A percentile compares a stretch with the other conserved stretches of the same genome.
phyloP scores from a whole-genome alignment of 2,329 filamentous ascomycete genomes.

The Emydomyces testavorans region DNA sequence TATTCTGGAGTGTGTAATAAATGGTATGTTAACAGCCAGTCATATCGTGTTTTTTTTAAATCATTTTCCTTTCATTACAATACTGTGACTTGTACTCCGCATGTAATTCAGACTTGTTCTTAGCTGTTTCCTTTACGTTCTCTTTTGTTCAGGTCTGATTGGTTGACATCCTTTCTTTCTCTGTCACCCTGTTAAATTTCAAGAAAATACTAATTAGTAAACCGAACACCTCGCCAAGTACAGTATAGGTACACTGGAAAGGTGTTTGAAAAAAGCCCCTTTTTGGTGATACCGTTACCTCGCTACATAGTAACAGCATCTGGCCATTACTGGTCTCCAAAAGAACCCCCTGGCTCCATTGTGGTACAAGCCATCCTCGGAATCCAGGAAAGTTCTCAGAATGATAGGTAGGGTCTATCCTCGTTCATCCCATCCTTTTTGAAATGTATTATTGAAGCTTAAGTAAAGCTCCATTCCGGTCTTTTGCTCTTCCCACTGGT shows the following conservation, averaged over 20 bases:
- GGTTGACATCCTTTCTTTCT: too few relatives aligned
- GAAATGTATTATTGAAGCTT: slow-evolving; percentile 13
- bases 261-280: background rate
- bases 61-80: background rate
- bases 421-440: slow-evolving; percentile 8
- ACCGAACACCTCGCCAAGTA: too few relatives aligned
- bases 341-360: slow-evolving; percentile 5
- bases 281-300: slow-evolving; percentile 7
- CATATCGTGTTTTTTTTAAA: background rate
- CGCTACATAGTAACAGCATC: slow-evolving; percentile 1
- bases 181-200: too few relatives aligned
- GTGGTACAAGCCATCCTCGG: slow-evolving; percentile 12
- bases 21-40: background rate
- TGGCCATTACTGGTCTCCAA: background rate
- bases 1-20: background rate
- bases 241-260: too few relatives aligned
- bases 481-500: background rate
- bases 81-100: too few relatives aligned
- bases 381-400: slow-evolving; percentile 5
- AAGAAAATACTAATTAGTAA: too few relatives aligned
- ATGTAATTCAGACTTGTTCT: too few relatives aligned
- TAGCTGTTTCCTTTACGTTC: too few relatives aligned
- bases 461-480: slow-evolving; percentile 4
- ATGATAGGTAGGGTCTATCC: slow-evolving; percentile 9
- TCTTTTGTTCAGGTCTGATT: too few relatives aligned